Base-by-base conservation (phyloP, 2,329 filamentous ascomycete genomes). In the Coniosporium tulheliwenetii region DNA sequence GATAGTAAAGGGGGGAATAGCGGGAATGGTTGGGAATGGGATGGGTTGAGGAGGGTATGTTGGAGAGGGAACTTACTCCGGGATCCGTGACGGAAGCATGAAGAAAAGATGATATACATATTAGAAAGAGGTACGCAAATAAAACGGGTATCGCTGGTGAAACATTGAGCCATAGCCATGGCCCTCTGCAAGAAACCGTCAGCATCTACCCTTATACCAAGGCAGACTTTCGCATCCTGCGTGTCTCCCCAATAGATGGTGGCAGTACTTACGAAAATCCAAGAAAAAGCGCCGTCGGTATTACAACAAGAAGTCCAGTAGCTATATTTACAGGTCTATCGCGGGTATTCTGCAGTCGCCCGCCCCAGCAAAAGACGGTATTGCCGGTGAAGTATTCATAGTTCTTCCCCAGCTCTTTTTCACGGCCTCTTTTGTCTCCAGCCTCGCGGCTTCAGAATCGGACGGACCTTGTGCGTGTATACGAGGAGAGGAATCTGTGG, bases 361-460 rank as follows among this genome's bases (percentile, higher is more conserved):
- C 91, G 30, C 84, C 81, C 44, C 84, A 70, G 58, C 79, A 94
- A 56, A 98, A 98, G 16, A 86, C 68, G 0, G 85, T 94, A 55
- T 96, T 98, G 37, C 91, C 91, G 36, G 84, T 75, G 53, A 95
- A 96, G 58, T 94, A 94, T 57, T 96, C 77, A 60, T 89, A 82
- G 51, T 95, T 94, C 48, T 73, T 79, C 39, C 83, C 78, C 41
- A 73, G 54, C 31, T 67, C 60, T 16, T 58, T 37, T 63, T 63
- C 19, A 63, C 48, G 38, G 54, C 60, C 36, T 52, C 50, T 38
- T 58, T 58, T 9, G 50, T 50, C 19, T 26, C 19, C 19, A 26
- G 19, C 13, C 10, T 40, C 8, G 37, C 10, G 5, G 2, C 14
- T 10, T 37, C 10, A 10, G 56, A 56, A 44, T 75, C 69, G n/a